Conservation (phyloP, 768 basidiomycete genomes). For the Boletellus ananiceps region DNA sequence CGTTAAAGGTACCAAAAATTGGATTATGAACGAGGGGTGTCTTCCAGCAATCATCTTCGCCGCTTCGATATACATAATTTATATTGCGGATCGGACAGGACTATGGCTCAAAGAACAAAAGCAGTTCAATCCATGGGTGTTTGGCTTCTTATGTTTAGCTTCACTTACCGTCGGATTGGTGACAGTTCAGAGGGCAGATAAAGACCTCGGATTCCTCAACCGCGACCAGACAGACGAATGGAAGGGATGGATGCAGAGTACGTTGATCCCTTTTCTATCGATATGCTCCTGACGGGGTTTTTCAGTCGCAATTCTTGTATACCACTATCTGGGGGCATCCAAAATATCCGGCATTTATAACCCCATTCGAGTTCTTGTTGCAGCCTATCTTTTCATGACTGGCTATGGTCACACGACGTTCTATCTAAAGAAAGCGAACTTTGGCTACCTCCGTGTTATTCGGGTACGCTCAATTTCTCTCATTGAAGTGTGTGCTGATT, state of each 20-base stretch:
- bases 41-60: constrained; percentile 59
- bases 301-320: constrained; percentile 82
- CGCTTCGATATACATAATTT: constrained; percentile 61
- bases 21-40: constrained; percentile 13
- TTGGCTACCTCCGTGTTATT: constrained; percentile 70
- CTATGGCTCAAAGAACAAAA: constrained; percentile 92
- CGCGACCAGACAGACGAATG: constrained; percentile 94
- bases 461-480: constrained; percentile 42
- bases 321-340: constrained; percentile 88
- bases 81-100: constrained; percentile 77
- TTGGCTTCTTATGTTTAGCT: constrained; percentile 53
- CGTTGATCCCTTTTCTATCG: constrained; percentile 22
- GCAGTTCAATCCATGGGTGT: constrained; percentile 66
- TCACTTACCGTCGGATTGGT: constrained; percentile 54
- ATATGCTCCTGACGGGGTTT: constrained; percentile 1
- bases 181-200: constrained; percentile 67
- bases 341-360: constrained; percentile 93
- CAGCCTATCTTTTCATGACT: constrained; percentile 89
- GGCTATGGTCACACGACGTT: constrained; percentile 88
- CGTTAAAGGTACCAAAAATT: constrained; percentile 15
- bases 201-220: constrained; percentile 85
- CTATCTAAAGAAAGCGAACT: constrained; percentile 88
- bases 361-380: constrained; percentile 82
- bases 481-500: neutral
- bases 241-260: constrained; percentile 99